phyloP scores from a whole-genome alignment of 2,329 filamentous ascomycete species.

The Fusarium clavum region DNA sequence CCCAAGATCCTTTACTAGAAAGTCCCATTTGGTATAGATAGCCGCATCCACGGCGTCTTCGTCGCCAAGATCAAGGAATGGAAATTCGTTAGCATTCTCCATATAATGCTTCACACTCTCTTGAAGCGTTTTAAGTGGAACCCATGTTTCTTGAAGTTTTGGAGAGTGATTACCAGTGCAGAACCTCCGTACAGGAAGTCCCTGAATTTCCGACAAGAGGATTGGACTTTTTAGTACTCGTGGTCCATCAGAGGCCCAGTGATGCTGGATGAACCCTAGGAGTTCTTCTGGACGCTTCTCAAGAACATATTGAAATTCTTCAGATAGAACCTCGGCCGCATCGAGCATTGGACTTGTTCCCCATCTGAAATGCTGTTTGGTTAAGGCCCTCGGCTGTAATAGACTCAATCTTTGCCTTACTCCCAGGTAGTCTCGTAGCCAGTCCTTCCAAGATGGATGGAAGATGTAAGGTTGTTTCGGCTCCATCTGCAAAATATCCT shows the following conservation, averaged over 20 bases:
- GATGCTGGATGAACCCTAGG: constrained; percentile 22
- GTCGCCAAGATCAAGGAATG: constrained; percentile 26
- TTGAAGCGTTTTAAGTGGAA: not conserved
- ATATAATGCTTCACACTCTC: not conserved
- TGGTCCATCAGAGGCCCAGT: constrained; percentile 17
- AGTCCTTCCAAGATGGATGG: constrained; percentile 19
- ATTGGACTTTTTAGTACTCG: not conserved
- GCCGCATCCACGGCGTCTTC: not conserved
- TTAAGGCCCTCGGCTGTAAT: not conserved
- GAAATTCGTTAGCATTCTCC: constrained; percentile 14
- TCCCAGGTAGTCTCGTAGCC: constrained; percentile 19
- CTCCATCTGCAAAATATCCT: not conserved
- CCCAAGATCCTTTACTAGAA: constrained; percentile 11
- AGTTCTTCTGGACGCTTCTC: constrained; percentile 15
- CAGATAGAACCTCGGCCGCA: not conserved
- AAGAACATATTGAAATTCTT: constrained; percentile 2
- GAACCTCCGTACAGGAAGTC: constrained; percentile 10
- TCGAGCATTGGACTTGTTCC: too few species aligned
- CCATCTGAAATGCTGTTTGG: not conserved
- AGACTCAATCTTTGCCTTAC: constrained; percentile 14
- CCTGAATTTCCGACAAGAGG: constrained; percentile 1
- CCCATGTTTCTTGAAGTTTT: constrained; percentile 10
- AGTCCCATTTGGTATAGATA: constrained; percentile 7
- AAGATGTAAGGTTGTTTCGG: not conserved
- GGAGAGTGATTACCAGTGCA: constrained; percentile 3